Evolutionary conservation across 2,329 filamentous ascomycete species (phyloP), one percentile per base, ranked within the genome.

Genomic region (Metarhizium sp.): DNA sequence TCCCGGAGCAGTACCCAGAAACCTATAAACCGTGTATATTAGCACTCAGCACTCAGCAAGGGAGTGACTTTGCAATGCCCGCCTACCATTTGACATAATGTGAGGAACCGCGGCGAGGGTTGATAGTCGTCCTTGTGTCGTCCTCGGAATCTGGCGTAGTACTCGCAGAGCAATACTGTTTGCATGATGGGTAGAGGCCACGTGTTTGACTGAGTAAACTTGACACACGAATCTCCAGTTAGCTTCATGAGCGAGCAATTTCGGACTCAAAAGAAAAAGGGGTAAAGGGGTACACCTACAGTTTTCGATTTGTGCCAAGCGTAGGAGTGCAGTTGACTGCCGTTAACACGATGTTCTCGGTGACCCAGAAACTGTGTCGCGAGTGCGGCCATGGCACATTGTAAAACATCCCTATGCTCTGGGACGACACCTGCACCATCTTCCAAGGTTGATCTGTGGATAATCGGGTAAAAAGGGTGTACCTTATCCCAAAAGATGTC

Each of bases 381-480:
- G 34, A 82, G 65, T n/a, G 79, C 79, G 25, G 78, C 79, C 79
- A 82, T 81, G 57, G 78, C 77, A 58, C 73, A 80, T 14, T 69
- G 73, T 49, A 82, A 67, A 46, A 77, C 66, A 53, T 78, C 74
- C 6, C 66, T 40, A 32, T 69, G 65, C 53, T 76, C 73, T 4
- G 67, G 65, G 7, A 58, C 56, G 30, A 54, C 59, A 11, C 60
- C 61, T 6, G 62, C 58, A 18, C 66, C 66, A 30, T 66, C 68
- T 55, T 78, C 74, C 45, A 77, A 73, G 14, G 72, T 74, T 25
- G 68, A 64, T 56, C 71, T 72, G 65, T 82, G 79, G 30, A 81
- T 70, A 30, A 81, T 64, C n/a, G 79, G 78, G 59, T 75, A 76
- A 55, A 71, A 59, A 25, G 70, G 68, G 60, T 80, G 71, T 51